Conservation (phyloP, 1,284 basidiomycete species). For the Austroboletus olivaceoglutinosus region DNA sequence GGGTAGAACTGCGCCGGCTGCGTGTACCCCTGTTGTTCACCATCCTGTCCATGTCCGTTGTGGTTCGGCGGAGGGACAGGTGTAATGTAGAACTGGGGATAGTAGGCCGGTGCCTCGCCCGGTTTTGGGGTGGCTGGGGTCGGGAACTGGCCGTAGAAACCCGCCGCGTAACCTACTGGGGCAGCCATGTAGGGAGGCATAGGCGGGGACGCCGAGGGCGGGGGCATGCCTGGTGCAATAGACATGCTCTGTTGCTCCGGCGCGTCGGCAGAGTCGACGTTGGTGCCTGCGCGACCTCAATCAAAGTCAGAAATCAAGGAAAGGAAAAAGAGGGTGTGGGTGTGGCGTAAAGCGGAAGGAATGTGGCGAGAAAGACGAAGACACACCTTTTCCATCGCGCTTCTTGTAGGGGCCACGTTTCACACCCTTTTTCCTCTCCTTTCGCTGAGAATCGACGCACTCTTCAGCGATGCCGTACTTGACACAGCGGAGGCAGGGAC, state of each 20-base stretch:
- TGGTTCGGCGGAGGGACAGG: constrained; percentile 42
- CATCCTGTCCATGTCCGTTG: constrained; percentile 45
- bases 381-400: constrained; percentile 79
- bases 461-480: constrained; percentile 81
- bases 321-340: background rate
- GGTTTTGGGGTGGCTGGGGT: constrained; percentile 48
- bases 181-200: constrained; percentile 46
- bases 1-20: constrained; percentile 49
- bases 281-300: constrained; percentile 56
- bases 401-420: constrained; percentile 93
- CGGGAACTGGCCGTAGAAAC: constrained; percentile 51
- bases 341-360: constrained; percentile 18
- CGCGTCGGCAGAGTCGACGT: constrained; percentile 49
- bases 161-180: constrained; percentile 42
- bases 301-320: constrained; percentile 38
- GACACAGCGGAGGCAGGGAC: constrained; percentile 83
- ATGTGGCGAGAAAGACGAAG: constrained; percentile 29
- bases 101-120: constrained; percentile 49
- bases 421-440: constrained; percentile 82
- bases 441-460: constrained; percentile 78
- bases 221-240: constrained; percentile 43
- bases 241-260: constrained; percentile 43
- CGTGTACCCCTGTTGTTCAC: constrained; percentile 44
- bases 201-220: constrained; percentile 44
- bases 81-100: constrained; percentile 48